These are phyloP conservation scores for Colletotrichum falcatum DNA, from an alignment of 2,329 filamentous ascomycete species.

Conservation along the genomic window DNA sequence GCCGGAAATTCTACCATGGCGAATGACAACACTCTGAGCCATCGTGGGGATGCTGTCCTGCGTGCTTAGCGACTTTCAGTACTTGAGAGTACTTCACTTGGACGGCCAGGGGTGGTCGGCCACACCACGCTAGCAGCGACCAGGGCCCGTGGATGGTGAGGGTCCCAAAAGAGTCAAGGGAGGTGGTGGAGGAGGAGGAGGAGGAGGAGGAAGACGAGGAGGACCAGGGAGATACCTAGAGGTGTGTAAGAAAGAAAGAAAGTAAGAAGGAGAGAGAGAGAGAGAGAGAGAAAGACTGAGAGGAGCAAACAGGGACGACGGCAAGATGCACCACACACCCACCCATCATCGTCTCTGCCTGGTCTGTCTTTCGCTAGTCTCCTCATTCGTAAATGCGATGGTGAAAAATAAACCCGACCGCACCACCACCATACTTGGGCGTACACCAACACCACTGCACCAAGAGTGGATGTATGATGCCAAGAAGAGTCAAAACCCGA, in stretches of 20 bases:
- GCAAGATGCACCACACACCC: slow-evolving; percentile 20
- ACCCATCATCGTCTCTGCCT: not conserved
- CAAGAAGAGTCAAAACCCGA: slow-evolving; percentile 28
- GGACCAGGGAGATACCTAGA: not conserved
- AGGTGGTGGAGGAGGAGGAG: slow-evolving; percentile 3
- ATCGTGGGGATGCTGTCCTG: slow-evolving; percentile 22
- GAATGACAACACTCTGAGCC: slow-evolving; percentile 22
- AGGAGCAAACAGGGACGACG: slow-evolving; percentile 12
- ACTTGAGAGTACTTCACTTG: slow-evolving; percentile 29
- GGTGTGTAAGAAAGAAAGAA: not conserved
- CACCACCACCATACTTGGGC: not conserved
- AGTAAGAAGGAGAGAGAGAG: not conserved
- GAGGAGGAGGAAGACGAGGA: not conserved
- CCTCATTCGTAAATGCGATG: slow-evolving; percentile 2
- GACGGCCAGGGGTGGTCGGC: slow-evolving; percentile 15
- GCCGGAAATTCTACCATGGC: slow-evolving; percentile 31
- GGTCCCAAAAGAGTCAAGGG: slow-evolving; percentile 10
- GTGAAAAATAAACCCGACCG: not conserved
- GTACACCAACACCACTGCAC: slow-evolving; percentile 12
- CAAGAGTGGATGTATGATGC: slow-evolving; percentile 21
- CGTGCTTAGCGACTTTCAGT: slow-evolving; percentile 23
- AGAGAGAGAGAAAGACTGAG: not conserved
- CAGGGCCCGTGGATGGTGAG: slow-evolving; percentile 30
- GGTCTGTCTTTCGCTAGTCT: slow-evolving; percentile 4
- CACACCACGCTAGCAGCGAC: slow-evolving; percentile 38